Conservation (phyloP, 2,329 filamentous ascomycete species). For the Pestalotiopsis sp. region DNA sequence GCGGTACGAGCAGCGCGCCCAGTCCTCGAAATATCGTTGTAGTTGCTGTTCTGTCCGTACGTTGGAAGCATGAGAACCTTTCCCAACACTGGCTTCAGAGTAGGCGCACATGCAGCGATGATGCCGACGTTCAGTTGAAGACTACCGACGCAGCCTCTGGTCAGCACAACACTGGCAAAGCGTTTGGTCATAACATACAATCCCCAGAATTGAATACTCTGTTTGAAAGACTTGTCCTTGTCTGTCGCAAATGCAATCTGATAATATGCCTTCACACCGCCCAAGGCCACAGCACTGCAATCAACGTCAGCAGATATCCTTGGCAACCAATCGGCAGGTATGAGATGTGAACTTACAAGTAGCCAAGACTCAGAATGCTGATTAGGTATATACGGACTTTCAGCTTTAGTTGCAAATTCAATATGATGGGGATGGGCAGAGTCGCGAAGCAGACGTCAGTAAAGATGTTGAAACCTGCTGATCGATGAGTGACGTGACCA, state of each 20-base stretch:
- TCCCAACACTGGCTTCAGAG: conserved; percentile 5
- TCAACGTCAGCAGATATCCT: not conserved
- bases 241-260: conserved; percentile 34
- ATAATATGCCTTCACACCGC: conserved; percentile 39
- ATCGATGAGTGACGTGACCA: not conserved
- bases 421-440: conserved; percentile 43
- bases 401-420: conserved; percentile 40
- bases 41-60: not conserved
- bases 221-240: conserved; percentile 34
- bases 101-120: conserved; percentile 10
- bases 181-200: conserved; percentile 2
- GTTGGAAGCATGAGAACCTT: not conserved
- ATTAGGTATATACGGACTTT: conserved; percentile 40
- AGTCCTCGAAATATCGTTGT: not conserved
- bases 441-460: conserved; percentile 46
- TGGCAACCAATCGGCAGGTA: not conserved
- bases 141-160: not conserved
- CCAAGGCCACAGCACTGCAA: conserved; percentile 26
- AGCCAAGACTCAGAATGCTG: conserved; percentile 42
- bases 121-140: conserved; percentile 11
- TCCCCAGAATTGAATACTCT: conserved; percentile 13
- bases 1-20: not conserved
- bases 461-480: conserved; percentile 39
- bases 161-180: not conserved
- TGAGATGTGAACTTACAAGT: conserved; percentile 23